Base-by-base conservation (phyloP, 2,329 filamentous ascomycete genomes). In the Whalleya microplaca region DNA sequence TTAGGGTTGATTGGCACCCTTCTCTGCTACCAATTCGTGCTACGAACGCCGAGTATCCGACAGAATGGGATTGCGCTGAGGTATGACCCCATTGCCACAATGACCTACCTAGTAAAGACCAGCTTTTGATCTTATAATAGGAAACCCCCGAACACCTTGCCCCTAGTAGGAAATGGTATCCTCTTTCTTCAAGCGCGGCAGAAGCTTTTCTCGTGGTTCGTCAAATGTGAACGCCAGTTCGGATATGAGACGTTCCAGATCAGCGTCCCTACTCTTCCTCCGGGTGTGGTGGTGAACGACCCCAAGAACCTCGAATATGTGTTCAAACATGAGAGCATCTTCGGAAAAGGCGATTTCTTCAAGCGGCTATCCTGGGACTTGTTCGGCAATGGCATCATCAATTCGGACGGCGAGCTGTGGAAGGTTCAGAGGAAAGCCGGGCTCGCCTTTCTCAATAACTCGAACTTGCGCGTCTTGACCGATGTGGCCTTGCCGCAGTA, bases 341-440 rank as follows among this genome's bases (percentile, higher is more conserved):
- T 89, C 64, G 75, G 79, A 45, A 89, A 88, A 65, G 86, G 86
- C 14, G 74, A 77, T 1, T 87, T 89, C 59, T 84, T 89, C 65
- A 85, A 83, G 61, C 72, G 73, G 18, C 77, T 84, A 40, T 82
- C 84, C 0, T 82, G 81, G 78, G 85, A 88, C 65, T 72, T 89
- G 0, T 89, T 89, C 58, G 86, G 80, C 72, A 69, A 85, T 61
- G 86, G 86, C 21, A 88, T 89, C 62, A 87, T 88, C 71, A 89
- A 88, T 62, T 81, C 81, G 21, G 85, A 88, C 58, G 86, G 86
- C 41, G 82, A 86, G 20, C 66, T 85, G 21, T 88, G 86, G 85
- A 82, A 78, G 57, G 73, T 81, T 1, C 86, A 88, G 73, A 78
- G 86, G 45, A 87, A 83, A 67, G 86, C 85, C 3, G 86, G 86